Conservation (phyloP, 495 filamentous ascomycete genomes). For the Lichina pygmaea region DNA sequence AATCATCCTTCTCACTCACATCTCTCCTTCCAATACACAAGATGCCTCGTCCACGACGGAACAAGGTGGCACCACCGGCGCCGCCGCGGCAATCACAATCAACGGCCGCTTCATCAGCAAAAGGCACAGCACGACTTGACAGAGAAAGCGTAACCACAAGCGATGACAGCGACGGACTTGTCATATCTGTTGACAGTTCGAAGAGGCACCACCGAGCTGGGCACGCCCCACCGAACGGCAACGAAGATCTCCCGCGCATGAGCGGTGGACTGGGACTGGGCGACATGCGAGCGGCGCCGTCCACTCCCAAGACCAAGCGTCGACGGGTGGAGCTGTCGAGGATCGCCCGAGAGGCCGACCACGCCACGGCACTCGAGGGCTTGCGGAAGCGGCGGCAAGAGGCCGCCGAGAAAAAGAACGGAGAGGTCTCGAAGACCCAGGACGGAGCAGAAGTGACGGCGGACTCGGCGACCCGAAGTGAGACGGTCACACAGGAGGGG, state of each 20-base stretch:
- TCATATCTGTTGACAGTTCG: slow-evolving; percentile 2
- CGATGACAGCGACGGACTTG: slow-evolving; percentile 9
- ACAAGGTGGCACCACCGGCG: not conserved
- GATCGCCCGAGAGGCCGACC: not conserved
- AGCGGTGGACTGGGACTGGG: slow-evolving; percentile 5
- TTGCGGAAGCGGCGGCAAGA: slow-evolving; percentile 1
- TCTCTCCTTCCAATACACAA: too few relatives aligned
- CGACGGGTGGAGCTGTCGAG: not conserved
- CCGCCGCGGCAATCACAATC: not conserved
- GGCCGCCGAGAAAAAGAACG: not conserved
- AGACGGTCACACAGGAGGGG: not conserved
- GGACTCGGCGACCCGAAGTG: not conserved
- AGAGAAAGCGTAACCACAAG: not conserved
- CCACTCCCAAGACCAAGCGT: not conserved
- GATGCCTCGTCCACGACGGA: not conserved
- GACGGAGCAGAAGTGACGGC: not conserved
- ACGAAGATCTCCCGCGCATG: slow-evolving; percentile 6
- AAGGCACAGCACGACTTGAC: not conserved
- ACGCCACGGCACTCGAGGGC: slow-evolving; percentile 1
- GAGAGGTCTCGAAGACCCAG: not conserved
- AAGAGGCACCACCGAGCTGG: slow-evolving; percentile 2
- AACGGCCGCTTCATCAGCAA: not conserved
- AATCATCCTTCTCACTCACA: too few relatives aligned
- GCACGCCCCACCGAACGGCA: not conserved
- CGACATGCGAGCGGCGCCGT: slow-evolving; percentile 1